These are phyloP conservation scores for Globisporangium megalacanthum DNA, from an alignment of 352 stramenopile species.

Conservation along the genomic window DNA sequence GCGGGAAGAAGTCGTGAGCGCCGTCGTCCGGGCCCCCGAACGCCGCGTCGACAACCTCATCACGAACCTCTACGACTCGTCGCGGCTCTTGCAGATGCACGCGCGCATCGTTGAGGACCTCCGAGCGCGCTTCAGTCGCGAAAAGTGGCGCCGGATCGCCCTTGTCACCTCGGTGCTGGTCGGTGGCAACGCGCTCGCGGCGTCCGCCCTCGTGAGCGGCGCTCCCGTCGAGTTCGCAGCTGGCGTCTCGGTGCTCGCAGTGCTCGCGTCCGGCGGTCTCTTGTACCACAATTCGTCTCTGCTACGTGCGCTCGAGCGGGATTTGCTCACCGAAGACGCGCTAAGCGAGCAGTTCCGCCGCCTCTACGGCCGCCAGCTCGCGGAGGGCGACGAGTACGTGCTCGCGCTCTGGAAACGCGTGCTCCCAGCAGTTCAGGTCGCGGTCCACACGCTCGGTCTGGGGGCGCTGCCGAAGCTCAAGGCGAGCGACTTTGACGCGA, in stretches of 20 bases:
- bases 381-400: conserved; percentile 97
- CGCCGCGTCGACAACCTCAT: conserved; percentile 99
- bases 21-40: conserved; percentile 96
- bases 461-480: conserved; percentile 85
- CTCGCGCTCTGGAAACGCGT: conserved; percentile 92
- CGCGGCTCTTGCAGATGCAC: conserved; percentile 94
- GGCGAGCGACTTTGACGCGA: conserved; percentile 64
- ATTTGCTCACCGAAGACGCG: conserved; percentile 83
- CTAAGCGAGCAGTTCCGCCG: conserved; percentile 91
- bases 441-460: conserved; percentile 83
- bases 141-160: conserved; percentile 77
- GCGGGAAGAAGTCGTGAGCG: conserved; percentile 95
- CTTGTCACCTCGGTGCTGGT: conserved; percentile 58
- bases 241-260: conserved; percentile 68
- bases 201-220: conserved; percentile 68
- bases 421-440: conserved; percentile 74
- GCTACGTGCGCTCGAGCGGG: conserved; percentile 80
- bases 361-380: conserved; percentile 93
- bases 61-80: conserved; percentile 95
- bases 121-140: conserved; percentile 61
- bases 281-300: conserved; percentile 88
- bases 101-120: conserved; percentile 84
- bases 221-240: conserved; percentile 80
- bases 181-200: conserved; percentile 70
- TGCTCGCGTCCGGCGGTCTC: conserved; percentile 79